Evolutionary conservation across 352 stramenopile genomes (phyloP), one percentile per base, ranked within the genome.

Genomic region (Phytophthora megakarya): DNA sequence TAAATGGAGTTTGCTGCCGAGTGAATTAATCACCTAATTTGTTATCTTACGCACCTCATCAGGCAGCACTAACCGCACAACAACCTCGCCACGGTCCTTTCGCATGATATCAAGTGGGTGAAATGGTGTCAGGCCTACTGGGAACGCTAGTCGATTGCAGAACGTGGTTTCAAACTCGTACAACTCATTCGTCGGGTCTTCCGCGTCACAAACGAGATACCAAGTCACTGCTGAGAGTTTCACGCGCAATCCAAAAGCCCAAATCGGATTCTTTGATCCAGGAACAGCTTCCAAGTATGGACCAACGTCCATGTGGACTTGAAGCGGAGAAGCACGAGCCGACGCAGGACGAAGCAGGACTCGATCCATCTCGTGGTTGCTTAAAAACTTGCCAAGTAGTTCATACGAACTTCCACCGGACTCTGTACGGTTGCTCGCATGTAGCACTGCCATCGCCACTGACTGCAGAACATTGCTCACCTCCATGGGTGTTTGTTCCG

Each of bases 391-490:
- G 15, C 76, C 73, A 32, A 94, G 65, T 18, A 91, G 66, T 46
- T 92, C 85, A 38, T 88, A 94, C 18, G 83, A 86, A 18, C 65
- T 73, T 9, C 85, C 85, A 11, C 85, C 83, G 0, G 85, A 94
- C 55, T 94, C 83, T 15, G 85, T 94, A 2, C 85, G 83, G 49
- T 94, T 94, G 70, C 81, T 88, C 3, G 84, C 76, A 70, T 91
- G 71, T 25, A 74, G 39, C 15, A 80, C 44, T 15, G 68, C 48
- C 61, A 66, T 75, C 9, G 48, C 60, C 21, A 68, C 28, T 23
- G 61, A 65, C 18, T 82, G 65, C 5, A 86, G n/a, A 9, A 62
- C 65, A 38, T 76, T 67, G 44, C 61, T 76, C 6, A 76, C 47
- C 5, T 39, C 52, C 72, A 80, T 75, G 7, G 72, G 58, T 38